Base-by-base conservation (phyloP, 306 rosid species). In the Betula pendula region DNA sequence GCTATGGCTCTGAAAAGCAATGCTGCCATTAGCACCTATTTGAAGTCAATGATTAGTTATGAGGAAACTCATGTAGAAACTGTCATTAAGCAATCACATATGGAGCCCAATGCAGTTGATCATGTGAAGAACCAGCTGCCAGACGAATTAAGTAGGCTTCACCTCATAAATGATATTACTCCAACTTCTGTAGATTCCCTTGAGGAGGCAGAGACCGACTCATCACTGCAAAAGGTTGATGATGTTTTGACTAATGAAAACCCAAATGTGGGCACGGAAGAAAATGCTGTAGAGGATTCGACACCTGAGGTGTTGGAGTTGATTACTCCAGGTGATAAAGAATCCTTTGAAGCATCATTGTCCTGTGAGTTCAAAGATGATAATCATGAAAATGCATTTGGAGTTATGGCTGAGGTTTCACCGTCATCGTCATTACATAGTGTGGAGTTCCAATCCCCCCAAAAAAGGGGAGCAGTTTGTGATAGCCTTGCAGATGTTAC, bases 21-120 rank as follows among this genome's bases (percentile, higher is more conserved):
- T 47, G 62, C n/a, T 71, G 70, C 68, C 2, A 16, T 58, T 56
- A 74, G 60, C 77, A 55, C 77, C 60, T 50, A 69, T 65, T 65
- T 78, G 75, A 78, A 71, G 82, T 68, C 84, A 25, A 70, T 20
- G 75, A 27, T 55, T 56, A 49, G 47, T 50, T 20, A 24, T 33
- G 86, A 83, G 74, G 86, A 82, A 85, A 83, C 77, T 67, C 50
- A 72, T 42, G 60, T 51, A 19, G 76, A 75, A 73, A 73, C 75
- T 70, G 66, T 25, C 74, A 52, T 59, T 45, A 77, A 75, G 48
- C 75, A 82, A 63, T 74, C 76, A 55, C 72, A 52, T 50, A 77
- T 49, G 40, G 86, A 80, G 60, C 75, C 83, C 62, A 60, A 59
- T 75, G 74, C 40, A 33, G 74, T 44, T 82, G 80, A 74, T 86